Evolutionary conservation across 345 rosid genomes (phyloP).

Genomic region (Viola odorata): DNA sequence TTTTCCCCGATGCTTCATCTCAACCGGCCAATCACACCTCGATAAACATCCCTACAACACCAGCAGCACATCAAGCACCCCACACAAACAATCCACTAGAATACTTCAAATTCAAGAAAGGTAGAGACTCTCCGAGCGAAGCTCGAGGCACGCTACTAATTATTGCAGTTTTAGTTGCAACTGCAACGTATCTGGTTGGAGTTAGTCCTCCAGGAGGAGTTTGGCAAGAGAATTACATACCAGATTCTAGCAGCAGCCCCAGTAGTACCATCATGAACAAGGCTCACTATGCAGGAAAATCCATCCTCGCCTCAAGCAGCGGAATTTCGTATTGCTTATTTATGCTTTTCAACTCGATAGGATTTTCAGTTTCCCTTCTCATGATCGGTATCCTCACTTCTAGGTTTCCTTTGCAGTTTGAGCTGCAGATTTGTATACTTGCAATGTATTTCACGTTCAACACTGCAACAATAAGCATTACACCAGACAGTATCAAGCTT

Average conservation of each 20-base stretch:
- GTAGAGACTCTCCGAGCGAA: constrained; percentile 56
- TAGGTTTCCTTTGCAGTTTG: constrained; percentile 45
- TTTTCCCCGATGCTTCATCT: constrained; percentile 1
- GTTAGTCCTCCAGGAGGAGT: constrained; percentile 51
- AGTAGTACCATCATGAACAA: not conserved
- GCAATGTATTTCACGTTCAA: constrained; percentile 39
- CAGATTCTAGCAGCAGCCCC: constrained; percentile 14
- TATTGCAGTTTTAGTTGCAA: constrained; percentile 45
- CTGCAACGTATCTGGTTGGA: constrained; percentile 42
- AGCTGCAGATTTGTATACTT: constrained; percentile 41
- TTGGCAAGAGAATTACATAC: constrained; percentile 41
- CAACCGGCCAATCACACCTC: constrained; percentile 12
- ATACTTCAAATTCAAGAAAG: constrained; percentile 53
- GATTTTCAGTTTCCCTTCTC: constrained; percentile 34
- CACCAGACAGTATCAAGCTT: constrained; percentile 27
- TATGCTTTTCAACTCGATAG: constrained; percentile 41
- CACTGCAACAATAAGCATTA: constrained; percentile 26
- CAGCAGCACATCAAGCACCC: constrained; percentile 10
- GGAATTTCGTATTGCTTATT: constrained; percentile 24
- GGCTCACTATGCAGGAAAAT: constrained; percentile 35
- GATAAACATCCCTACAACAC: constrained; percentile 3
- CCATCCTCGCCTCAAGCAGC: constrained; percentile 30
- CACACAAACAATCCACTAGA: constrained; percentile 21
- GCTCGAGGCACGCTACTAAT: constrained; percentile 39
- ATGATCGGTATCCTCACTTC: constrained; percentile 45